Conservation (phyloP, 208 protist genomes). For the Acanthamoeba castellanii region DNA sequence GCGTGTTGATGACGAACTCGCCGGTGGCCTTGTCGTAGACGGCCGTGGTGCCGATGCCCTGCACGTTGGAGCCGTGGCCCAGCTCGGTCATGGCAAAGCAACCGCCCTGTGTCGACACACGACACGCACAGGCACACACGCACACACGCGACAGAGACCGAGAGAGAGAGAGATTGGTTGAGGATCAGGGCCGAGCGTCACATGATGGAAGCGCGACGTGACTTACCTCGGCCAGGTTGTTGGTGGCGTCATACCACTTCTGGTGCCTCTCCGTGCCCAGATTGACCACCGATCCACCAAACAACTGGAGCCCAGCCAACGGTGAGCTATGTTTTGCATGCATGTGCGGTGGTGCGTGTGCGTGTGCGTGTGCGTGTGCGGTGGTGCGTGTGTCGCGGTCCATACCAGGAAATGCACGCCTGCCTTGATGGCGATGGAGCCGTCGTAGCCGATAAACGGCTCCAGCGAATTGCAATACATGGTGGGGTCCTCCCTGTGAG, state of each 20-base stretch:
- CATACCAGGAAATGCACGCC: conserved; percentile 26
- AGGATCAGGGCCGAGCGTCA: neutral
- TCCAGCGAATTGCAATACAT: conserved; percentile 28
- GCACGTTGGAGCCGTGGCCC: conserved; percentile 85
- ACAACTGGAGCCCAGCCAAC: neutral
- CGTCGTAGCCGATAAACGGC: neutral
- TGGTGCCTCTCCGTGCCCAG: neutral
- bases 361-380: too few relatives aligned
- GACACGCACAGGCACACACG: too few relatives aligned
- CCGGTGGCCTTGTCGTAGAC: conserved; percentile 77
- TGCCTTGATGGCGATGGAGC: neutral
- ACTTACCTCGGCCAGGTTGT: neutral
- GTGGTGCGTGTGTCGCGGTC: neutral
- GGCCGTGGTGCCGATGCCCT: conserved; percentile 85
- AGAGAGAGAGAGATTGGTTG: too few relatives aligned
- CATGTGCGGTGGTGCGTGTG: too few relatives aligned
- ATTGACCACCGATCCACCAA: neutral
- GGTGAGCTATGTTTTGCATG: neutral
- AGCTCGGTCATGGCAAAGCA: conserved; percentile 72
- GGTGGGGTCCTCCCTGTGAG: neutral
- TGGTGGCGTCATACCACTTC: conserved; percentile 6
- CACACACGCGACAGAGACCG: too few relatives aligned
- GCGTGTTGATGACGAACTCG: conserved; percentile 86
- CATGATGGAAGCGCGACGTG: neutral
- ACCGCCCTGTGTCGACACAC: conserved; percentile 14